Evolutionary conservation across 73 alveolate genomes (phyloP), one percentile per base, ranked within the genome.

Genomic region (Paramecium tetraurelia): DNA sequence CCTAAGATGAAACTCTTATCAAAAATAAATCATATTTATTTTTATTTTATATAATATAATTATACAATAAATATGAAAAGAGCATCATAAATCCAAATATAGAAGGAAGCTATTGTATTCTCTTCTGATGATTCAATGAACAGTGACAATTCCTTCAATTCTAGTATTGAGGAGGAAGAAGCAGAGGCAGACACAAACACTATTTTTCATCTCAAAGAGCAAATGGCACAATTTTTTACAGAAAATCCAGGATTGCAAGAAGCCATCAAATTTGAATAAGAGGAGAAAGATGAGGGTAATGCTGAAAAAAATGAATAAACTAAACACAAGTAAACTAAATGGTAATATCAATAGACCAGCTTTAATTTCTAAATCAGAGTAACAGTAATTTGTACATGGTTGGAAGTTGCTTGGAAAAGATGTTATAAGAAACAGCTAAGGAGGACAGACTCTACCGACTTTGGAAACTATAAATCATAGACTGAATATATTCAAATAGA

Each of bases 51-150:
- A 53, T 16, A 18, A n/a, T 53, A 53, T 18, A 27, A 63, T 63
- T 63, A 63, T 0, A 71, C 3, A 41, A 41, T 11, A 18, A 14
- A 14, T 5, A 80, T 80, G 90, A 80, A 80, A 46, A 80, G 90
- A 80, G 90, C 90, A 43, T 80, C 90, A 11, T 46, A 80, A 80
- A 44, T 80, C 1, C 57, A 40, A 48, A 80, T 80, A 9, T 48
- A 80, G n/a, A 89, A 71, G 48, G 94, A 89, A 70, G 87, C 86
- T 3, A 89, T 89, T 0, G 94, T 89, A 12, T 89, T 89, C 59
- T 89, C 94, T 27, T 89, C 94, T 9, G 94, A 89, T 63, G 94
- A 89, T 58, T 89, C 94, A 11, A 70, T 89, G 86, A 89, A 89
- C 27, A 89, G 92, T 43, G 94, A 89, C 50, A 89, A 89, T 40